Evolutionary conservation across 169 alveolate genomes (phyloP).

Genomic region (Pseudocohnilembus persalinus): DNA sequence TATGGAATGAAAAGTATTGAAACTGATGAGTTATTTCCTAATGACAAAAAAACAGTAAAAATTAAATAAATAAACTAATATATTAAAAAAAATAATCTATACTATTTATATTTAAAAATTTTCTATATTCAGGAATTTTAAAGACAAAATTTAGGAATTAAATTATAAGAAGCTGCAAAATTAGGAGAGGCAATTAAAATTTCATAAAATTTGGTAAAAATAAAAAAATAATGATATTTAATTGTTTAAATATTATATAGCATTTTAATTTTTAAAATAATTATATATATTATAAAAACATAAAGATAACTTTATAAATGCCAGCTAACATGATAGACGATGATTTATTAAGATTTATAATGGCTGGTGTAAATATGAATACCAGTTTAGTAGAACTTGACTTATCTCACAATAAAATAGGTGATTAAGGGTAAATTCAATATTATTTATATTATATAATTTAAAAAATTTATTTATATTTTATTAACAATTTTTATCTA

Average conservation of each 20-base stretch:
- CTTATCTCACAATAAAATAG: slow-evolving; percentile 46
- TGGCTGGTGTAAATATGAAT: slow-evolving; percentile 45
- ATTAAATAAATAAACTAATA: too few species aligned
- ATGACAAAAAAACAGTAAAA: slow-evolving; percentile 22
- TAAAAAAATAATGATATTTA: not conserved
- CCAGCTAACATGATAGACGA: slow-evolving; percentile 47
- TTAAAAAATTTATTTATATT: not conserved
- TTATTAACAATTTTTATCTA: not conserved
- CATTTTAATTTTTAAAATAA: not conserved
- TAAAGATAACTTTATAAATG: slow-evolving; percentile 23
- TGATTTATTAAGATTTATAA: slow-evolving; percentile 37
- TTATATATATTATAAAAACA: too few species aligned
- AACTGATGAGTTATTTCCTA: not conserved
- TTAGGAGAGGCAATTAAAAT: slow-evolving; percentile 48
- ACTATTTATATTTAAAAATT: too few species aligned
- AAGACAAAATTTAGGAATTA: slow-evolving; percentile 37
- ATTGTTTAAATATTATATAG: not conserved
- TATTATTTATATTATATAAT: not conserved
- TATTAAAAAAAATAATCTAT: too few species aligned
- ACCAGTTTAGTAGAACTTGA: slow-evolving; percentile 38
- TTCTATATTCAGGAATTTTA: slow-evolving; percentile 8
- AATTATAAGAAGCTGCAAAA: slow-evolving; percentile 40
- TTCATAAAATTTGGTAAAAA: slow-evolving; percentile 33
- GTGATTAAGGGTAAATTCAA: slow-evolving; percentile 35
- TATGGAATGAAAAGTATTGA: slow-evolving; percentile 41